Conservation (phyloP, 2,329 filamentous ascomycete species). For the Penicillium sclerotiorum region DNA sequence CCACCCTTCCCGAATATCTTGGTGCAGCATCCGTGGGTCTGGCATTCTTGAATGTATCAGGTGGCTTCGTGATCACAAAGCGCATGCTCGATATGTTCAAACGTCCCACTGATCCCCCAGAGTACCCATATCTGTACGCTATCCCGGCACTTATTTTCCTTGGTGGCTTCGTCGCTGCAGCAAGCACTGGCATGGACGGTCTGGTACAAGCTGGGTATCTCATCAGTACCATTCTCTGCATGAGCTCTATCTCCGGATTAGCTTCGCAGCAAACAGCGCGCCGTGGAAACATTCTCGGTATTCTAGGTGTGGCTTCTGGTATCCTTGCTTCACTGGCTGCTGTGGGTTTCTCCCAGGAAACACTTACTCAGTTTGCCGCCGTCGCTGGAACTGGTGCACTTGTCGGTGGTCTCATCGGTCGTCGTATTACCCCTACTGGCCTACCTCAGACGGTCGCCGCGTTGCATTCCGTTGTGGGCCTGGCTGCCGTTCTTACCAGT, state of each 20-base stretch:
- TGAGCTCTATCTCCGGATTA: slow-evolving; percentile 78
- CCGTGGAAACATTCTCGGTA: slow-evolving; percentile 82
- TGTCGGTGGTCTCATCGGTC: slow-evolving; percentile 73
- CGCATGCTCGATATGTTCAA: slow-evolving; percentile 93
- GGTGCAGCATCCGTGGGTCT: slow-evolving; percentile 79
- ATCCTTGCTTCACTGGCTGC: slow-evolving; percentile 81
- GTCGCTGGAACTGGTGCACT: slow-evolving; percentile 73
- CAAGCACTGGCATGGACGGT: slow-evolving; percentile 78
- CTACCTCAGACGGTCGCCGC: slow-evolving; percentile 88
- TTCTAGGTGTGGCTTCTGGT: slow-evolving; percentile 80
- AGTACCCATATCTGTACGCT: slow-evolving; percentile 86
- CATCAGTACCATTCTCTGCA: slow-evolving; percentile 81
- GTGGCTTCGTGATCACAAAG: slow-evolving; percentile 89
- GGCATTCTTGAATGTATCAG: slow-evolving; percentile 85
- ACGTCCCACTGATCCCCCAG: slow-evolving; percentile 79
- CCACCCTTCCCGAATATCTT: slow-evolving; percentile 76
- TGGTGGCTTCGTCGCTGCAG: slow-evolving; percentile 78
- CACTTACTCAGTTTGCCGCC: slow-evolving; percentile 76
- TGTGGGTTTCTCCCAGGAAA: slow-evolving; percentile 77
- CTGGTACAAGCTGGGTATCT: slow-evolving; percentile 87
- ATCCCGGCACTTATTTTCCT: slow-evolving; percentile 76
- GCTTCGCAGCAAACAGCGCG: slow-evolving; percentile 81
- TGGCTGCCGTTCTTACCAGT: slow-evolving; percentile 85
- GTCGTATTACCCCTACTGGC: slow-evolving; percentile 83
- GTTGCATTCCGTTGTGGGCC: slow-evolving; percentile 84